Evolutionary conservation across 129 eudicot species (phyloP), one percentile per base, ranked within the genome.

Genomic region (Mikania micrantha): DNA sequence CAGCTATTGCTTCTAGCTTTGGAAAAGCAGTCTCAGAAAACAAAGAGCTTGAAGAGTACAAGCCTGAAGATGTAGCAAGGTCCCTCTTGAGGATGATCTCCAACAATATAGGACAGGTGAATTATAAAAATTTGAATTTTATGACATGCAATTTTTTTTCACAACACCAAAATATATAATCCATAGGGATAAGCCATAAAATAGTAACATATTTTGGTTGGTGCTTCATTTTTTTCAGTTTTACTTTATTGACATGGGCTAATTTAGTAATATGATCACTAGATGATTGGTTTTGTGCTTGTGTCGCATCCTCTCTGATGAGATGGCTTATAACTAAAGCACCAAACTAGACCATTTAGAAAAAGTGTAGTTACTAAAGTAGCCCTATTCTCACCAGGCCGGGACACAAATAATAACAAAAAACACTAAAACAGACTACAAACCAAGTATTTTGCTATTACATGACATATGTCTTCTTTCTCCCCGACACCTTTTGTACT

Each of bases 81-180:
- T 93, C 98, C 53, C 89, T 93, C 41, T 66, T 93, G 72, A 80
- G 98, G 70, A 85, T 93, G 96, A 93, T 93, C 59, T 93, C 98
- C 63, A 93, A 93, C 71, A 93, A 93, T 70, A 77, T 93, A 74
- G 98, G 91, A 38, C 98, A 93, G 87, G 98, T 86, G 62, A 81
- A 76, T 54, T 48, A 39, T 50, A 40, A 44, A 48, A 63, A 52
- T 9, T 10, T 74, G 59, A 63, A 12, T 64, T 16, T 24, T 48
- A 3, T 50, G n/a, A 52, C 38, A 38, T 49, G 27, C 8, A 4
- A 48, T 0, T 13, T 20, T 45, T 64, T 31, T 16, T 52, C 20
- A 59, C 49, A 32, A n/a, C n/a, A n/a, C n/a, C n/a, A n/a, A n/a
- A 10, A 50, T 41, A 20, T 41, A 56, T 40, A 66, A 29, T 15